Evolutionary conservation across 2,329 filamentous ascomycete species (phyloP).

Genomic region (Paracamarosporium sp.): DNA sequence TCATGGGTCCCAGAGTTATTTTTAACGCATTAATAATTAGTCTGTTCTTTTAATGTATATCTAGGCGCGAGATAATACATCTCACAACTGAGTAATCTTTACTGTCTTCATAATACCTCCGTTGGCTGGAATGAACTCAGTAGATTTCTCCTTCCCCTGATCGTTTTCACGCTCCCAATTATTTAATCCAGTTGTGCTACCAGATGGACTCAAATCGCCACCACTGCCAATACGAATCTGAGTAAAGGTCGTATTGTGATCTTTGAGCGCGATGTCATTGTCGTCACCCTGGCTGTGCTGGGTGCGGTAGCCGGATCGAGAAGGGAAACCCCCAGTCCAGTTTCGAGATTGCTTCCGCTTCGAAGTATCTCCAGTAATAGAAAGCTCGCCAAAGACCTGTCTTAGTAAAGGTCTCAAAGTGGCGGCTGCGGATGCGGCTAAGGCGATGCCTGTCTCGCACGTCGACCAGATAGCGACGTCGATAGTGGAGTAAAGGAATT

Average conservation of each 20-base stretch:
- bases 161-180: constrained; percentile 16
- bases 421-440: constrained; percentile 21
- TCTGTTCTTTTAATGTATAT: too few species aligned
- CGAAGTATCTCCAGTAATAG: constrained; percentile 14
- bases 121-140: background rate
- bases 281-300: constrained; percentile 16
- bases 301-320: constrained; percentile 19
- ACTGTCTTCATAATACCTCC: constrained; percentile 9
- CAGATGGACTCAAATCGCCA: constrained; percentile 13
- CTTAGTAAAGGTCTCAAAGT: constrained; percentile 22
- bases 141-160: background rate
- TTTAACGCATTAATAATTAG: too few species aligned
- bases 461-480: constrained; percentile 25
- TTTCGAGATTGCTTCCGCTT: constrained; percentile 18
- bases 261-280: constrained; percentile 17
- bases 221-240: constrained; percentile 1
- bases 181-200: constrained; percentile 16
- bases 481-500: constrained; percentile 21
- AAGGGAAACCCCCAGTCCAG: constrained; percentile 13
- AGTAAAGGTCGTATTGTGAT: constrained; percentile 14
- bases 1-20: too few species aligned
- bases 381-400: constrained; percentile 16
- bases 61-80: too few species aligned
- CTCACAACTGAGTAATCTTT: constrained; percentile 6
- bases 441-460: constrained; percentile 22